These are phyloP conservation scores for Clavariopsis aquatica DNA, from an alignment of 495 filamentous ascomycete genomes.

Conservation along the genomic window DNA sequence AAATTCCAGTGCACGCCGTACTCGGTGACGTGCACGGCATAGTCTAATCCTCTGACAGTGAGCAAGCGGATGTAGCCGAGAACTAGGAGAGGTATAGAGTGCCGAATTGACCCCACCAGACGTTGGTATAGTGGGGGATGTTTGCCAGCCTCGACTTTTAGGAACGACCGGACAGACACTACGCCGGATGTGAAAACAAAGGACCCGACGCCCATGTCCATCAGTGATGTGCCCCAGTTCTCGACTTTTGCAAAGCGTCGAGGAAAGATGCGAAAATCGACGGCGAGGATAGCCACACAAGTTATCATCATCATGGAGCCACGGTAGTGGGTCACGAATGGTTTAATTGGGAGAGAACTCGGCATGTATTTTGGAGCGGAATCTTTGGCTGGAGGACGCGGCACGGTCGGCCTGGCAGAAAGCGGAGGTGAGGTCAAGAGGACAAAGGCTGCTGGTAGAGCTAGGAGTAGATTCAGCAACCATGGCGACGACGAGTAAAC, in stretches of 20 bases:
- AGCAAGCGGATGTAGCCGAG: constrained; percentile 80
- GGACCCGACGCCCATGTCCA: constrained; percentile 96
- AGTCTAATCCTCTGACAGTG: constrained; percentile 91
- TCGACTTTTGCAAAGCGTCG: constrained; percentile 96
- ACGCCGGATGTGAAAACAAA: constrained; percentile 96
- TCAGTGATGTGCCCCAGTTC: constrained; percentile 95
- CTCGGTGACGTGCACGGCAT: constrained; percentile 95
- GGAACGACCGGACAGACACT: constrained; percentile 83
- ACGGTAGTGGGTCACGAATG: constrained; percentile 88
- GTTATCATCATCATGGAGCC: constrained; percentile 92
- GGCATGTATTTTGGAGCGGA: constrained; percentile 10
- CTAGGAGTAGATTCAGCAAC: constrained; percentile 72
- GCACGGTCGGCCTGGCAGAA: constrained; percentile 45
- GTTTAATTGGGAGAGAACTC: constrained; percentile 73
- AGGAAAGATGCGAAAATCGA: constrained; percentile 92
- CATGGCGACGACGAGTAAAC: constrained; percentile 76
- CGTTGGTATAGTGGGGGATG: constrained; percentile 52
- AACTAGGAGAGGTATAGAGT: constrained; percentile 78
- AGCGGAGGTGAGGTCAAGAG: constrained; percentile 44
- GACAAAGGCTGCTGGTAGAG: constrained; percentile 67
- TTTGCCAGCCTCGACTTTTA: constrained; percentile 63
- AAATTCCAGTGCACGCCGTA: constrained; percentile 99
- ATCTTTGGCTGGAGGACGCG: constrained; percentile 52
- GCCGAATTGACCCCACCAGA: constrained; percentile 65
- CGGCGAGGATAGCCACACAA: constrained; percentile 90